Evolutionary conservation across 768 basidiomycete species (phyloP), one percentile per base, ranked within the genome.

Genomic region (Hygrophorus russula): DNA sequence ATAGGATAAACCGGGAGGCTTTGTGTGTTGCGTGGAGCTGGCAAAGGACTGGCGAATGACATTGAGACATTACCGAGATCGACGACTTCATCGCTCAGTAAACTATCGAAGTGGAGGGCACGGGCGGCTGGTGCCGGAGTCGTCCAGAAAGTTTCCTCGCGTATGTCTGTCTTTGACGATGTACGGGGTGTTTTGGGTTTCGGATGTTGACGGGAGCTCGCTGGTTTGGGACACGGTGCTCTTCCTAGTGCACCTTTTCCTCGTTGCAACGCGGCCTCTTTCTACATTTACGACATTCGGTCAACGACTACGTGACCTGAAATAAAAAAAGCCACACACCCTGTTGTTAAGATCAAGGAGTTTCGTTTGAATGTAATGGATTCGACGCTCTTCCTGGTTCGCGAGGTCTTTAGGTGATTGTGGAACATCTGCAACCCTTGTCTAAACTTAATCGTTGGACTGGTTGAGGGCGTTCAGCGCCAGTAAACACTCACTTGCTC

Each of bases 21-120:
- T 18, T 12, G 7, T 5, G 28, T 28, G 5, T 43, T 32, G 9
- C 51, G 49, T 38, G 31, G 39, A 10, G 52, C 39, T 2, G 57
- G 53, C 18, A 53, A 41, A 5, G 65, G 64, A 37, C 56, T 61
- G 2, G 57, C 63, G 12, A 71, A 64, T 3, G 68, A 66, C 44
- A 65, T 65, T 13, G 73, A 69, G 12, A 73, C 51, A 49, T 78
- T 69, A 0, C 61, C 70, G 24, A 82, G 59, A 51, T 83, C 76
- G 2, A 76, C 69, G 14, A 75, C 62, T 50, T 85, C 82, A 49
- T 83, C 73, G 55, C 77, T 57, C 20, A 81, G 62, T 11, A 77
- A 64, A 46, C 76, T 77, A 32, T 79, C 75, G 49, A 86, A 83
- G 41, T 71, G 74, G 11, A 85, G 63, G 0, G 74, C 74, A 31